These are phyloP conservation scores for Rhizophlyctis rosea DNA, from an alignment of 192 early-diverging fungal species.

Conservation along the genomic window DNA sequence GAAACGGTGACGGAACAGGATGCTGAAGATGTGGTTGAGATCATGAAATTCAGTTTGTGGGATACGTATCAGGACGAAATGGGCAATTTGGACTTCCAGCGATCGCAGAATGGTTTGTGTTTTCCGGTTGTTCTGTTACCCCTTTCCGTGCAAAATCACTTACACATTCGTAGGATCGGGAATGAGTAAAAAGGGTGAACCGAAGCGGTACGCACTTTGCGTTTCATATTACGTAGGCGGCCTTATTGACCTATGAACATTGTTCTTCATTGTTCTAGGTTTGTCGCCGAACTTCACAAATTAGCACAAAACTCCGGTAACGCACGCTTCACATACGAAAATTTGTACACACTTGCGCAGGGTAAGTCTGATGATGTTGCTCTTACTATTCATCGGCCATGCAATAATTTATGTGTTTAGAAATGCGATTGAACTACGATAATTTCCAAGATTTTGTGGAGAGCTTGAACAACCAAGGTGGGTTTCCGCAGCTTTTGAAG, in stretches of 20 bases:
- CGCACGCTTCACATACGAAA: constrained; percentile 66
- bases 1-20: constrained; percentile 67
- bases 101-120: constrained; percentile 54
- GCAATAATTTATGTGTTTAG: constrained; percentile 6
- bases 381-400: background rate
- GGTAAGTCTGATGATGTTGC: constrained; percentile 33
- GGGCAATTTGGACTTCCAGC: constrained; percentile 53
- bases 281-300: constrained; percentile 59
- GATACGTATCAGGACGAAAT: constrained; percentile 58
- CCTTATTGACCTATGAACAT: too few species aligned
- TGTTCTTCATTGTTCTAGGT: constrained; percentile 15
- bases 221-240: too few species aligned
- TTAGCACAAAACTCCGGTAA: constrained; percentile 56
- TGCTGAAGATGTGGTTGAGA: constrained; percentile 73
- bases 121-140: background rate
- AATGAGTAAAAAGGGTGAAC: constrained; percentile 50
- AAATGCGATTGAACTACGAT: constrained; percentile 48
- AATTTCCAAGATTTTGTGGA: constrained; percentile 70
- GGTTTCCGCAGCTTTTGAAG: background rate
- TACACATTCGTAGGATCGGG: constrained; percentile 31
- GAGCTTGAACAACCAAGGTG: constrained; percentile 66
- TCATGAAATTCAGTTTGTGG: constrained; percentile 70
- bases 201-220: constrained; percentile 61
- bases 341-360: constrained; percentile 56
- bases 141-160: background rate